Evolutionary conservation across 768 basidiomycete genomes (phyloP).

Genomic region (Boletus fagicola): DNA sequence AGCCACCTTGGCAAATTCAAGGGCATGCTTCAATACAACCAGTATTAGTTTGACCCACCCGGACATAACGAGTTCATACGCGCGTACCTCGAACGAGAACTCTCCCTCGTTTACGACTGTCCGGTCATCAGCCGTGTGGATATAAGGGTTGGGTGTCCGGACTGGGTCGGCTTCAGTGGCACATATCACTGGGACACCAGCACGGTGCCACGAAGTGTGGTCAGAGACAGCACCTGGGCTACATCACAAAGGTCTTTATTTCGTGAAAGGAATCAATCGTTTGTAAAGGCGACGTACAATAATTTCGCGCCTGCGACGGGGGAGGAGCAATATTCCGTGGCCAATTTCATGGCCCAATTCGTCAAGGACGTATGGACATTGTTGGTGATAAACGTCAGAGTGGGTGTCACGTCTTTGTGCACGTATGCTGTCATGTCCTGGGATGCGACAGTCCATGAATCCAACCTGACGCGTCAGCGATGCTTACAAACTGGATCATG

Average conservation of each 20-base stretch:
- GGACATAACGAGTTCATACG: background rate
- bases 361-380: slow-evolving; percentile 47
- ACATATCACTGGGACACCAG: slow-evolving; percentile 41
- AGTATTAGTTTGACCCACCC: background rate
- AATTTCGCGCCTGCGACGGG: slow-evolving; percentile 15
- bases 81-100: slow-evolving; percentile 40
- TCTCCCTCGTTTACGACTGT: slow-evolving; percentile 35
- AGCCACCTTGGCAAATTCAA: slow-evolving; percentile 60
- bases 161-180: slow-evolving; percentile 45
- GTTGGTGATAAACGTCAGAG: slow-evolving; percentile 32
- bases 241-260: background rate
- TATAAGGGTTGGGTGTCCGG: slow-evolving; percentile 40
- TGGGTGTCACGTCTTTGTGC: slow-evolving; percentile 5
- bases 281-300: slow-evolving; percentile 31
- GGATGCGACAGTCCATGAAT: background rate
- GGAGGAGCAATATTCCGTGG: slow-evolving; percentile 29
- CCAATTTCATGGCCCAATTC: slow-evolving; percentile 34
- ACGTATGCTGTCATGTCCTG: slow-evolving; percentile 41
- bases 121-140: slow-evolving; percentile 35
- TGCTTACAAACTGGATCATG: slow-evolving; percentile 48
- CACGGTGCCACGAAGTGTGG: slow-evolving; percentile 46
- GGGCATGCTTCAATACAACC: slow-evolving; percentile 38
- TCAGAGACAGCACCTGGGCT: slow-evolving; percentile 43
- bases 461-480: slow-evolving; percentile 32
- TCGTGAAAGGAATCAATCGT: too few species aligned